phyloP scores from a whole-genome alignment of 352 stramenopile species.

The Pythium dissimile region DNA sequence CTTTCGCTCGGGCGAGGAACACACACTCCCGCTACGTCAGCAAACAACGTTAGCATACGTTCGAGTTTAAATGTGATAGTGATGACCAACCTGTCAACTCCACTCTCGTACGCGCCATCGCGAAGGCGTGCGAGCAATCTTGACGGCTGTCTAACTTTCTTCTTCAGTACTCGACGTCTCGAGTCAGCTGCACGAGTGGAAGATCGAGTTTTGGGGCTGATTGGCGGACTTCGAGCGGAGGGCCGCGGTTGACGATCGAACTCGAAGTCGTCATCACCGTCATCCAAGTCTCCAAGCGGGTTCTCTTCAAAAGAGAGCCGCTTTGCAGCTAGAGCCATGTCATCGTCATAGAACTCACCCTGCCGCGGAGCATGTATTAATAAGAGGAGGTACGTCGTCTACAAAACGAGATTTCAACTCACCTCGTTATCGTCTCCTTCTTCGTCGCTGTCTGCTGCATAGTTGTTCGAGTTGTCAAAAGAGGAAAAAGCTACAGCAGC shows the following conservation, averaged over 20 bases:
- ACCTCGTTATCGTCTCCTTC: slow-evolving; percentile 86
- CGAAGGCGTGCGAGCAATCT: slow-evolving; percentile 55
- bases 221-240: slow-evolving; percentile 40
- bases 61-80: not conserved
- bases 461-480: slow-evolving; percentile 48
- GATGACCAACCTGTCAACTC: slow-evolving; percentile 59
- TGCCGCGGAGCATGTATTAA: slow-evolving; percentile 14
- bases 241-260: slow-evolving; percentile 73
- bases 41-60: not conserved
- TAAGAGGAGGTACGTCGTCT: not conserved
- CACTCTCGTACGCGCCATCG: slow-evolving; percentile 68
- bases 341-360: slow-evolving; percentile 79
- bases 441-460: slow-evolving; percentile 79
- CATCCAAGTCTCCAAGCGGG: slow-evolving; percentile 63
- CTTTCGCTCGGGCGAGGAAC: slow-evolving; percentile 74
- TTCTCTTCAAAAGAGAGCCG: slow-evolving; percentile 80
- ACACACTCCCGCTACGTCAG: slow-evolving; percentile 43
- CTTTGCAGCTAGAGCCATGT: slow-evolving; percentile 53
- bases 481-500: slow-evolving; percentile 42
- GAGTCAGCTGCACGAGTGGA: slow-evolving; percentile 32
- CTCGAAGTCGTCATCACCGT: slow-evolving; percentile 87
- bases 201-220: slow-evolving; percentile 51
- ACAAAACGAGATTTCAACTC: not conserved
- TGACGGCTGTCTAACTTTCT: slow-evolving; percentile 45
- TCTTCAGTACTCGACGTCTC: slow-evolving; percentile 45